A percentile compares a stretch with the other conserved stretches of the same genome.
Conservation (phyloP, 2,329 filamentous ascomycete genomes). For the Colletotrichum sp. region DNA sequence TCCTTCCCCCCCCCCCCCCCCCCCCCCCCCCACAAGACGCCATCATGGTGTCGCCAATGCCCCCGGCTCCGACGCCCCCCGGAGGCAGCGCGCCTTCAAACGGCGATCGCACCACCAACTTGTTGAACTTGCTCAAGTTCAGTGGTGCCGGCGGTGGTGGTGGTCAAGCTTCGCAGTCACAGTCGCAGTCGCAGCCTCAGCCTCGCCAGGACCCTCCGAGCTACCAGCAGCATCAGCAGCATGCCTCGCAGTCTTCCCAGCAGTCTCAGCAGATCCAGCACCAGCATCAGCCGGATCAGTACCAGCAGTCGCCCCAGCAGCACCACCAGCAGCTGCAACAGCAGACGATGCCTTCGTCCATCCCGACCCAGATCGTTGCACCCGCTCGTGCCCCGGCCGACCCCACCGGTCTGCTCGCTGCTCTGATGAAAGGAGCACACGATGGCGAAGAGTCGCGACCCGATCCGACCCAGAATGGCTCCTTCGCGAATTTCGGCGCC, state of each 20-base stretch:
- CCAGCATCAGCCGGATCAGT: conserved; percentile 12
- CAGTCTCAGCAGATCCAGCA: conserved; percentile 15
- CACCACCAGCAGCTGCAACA: conserved; percentile 26
- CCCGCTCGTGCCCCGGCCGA: conserved; percentile 61
- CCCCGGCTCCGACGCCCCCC: conserved; percentile 55
- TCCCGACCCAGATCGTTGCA: conserved; percentile 54
- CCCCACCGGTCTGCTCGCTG: conserved; percentile 61
- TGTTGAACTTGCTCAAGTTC: conserved; percentile 68
- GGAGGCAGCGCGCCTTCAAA: conserved; percentile 38
- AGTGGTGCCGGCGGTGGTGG: conserved; percentile 44
- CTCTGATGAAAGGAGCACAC: conserved; percentile 62
- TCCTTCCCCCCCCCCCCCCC: not conserved
- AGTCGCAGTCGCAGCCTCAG: not conserved
- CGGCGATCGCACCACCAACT: conserved; percentile 55
- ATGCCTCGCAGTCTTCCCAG: conserved; percentile 22
- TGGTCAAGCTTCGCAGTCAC: conserved; percentile 14
- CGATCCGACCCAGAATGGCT: conserved; percentile 26
- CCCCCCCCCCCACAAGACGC: not conserved
- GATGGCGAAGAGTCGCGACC: conserved; percentile 48
- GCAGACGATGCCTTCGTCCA: conserved; percentile 30
- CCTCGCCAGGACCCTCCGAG: conserved; percentile 4
- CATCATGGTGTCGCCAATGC: conserved; percentile 42
- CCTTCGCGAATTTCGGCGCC: conserved; percentile 46
- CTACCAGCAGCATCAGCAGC: conserved; percentile 34
- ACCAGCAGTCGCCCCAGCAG: conserved; percentile 20